Conservation (phyloP, 345 rosid species). For the Ceriops decandra region DNA sequence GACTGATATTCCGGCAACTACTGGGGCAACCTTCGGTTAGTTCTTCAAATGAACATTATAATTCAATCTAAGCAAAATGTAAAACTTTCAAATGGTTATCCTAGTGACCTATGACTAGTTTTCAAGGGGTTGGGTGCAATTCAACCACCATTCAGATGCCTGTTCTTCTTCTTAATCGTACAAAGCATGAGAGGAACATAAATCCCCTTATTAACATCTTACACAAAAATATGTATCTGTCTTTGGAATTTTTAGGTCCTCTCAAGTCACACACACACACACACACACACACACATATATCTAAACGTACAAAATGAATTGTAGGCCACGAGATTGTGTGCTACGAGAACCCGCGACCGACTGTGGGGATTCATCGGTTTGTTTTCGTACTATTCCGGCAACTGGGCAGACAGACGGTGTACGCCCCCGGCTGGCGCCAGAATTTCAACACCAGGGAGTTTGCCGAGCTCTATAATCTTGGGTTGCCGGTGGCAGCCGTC, state of each 20-base stretch:
- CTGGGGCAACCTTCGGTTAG: slow-evolving; percentile 53
- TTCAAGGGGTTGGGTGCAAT: too few relatives aligned
- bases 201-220: too few relatives aligned
- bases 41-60: background rate
- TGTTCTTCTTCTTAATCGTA: too few relatives aligned
- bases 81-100: too few relatives aligned
- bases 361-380: slow-evolving; percentile 69
- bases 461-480: slow-evolving; percentile 83
- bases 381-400: slow-evolving; percentile 68
- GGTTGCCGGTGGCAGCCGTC: slow-evolving; percentile 69
- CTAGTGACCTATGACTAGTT: too few relatives aligned
- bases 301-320: background rate
- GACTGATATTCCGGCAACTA: slow-evolving; percentile 73
- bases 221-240: too few relatives aligned
- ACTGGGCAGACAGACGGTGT: slow-evolving; percentile 77
- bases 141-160: too few relatives aligned
- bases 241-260: too few relatives aligned
- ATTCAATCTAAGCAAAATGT: too few relatives aligned
- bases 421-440: slow-evolving; percentile 88
- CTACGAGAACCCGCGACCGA: slow-evolving; percentile 76
- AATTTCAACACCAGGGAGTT: slow-evolving; percentile 75
- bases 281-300: too few relatives aligned
- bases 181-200: too few relatives aligned
- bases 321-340: slow-evolving; percentile 69
- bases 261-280: too few relatives aligned